These are phyloP conservation scores for Hygrocybe coccinea DNA, from an alignment of 768 basidiomycete species.

Conservation along the genomic window DNA sequence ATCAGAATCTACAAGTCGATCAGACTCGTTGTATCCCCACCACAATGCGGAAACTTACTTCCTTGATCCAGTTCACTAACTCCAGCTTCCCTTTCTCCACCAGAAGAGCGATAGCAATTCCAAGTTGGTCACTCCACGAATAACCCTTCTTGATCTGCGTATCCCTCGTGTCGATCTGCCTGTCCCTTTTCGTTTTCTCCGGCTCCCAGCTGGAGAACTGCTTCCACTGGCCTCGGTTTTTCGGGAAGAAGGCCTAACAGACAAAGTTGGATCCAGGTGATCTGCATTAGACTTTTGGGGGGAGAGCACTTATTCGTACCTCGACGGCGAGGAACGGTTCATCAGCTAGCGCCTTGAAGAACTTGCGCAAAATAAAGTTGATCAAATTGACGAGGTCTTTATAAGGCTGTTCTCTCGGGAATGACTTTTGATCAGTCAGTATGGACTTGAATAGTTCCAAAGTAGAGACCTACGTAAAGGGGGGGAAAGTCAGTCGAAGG, in stretches of 20 bases:
- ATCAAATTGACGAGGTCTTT: conserved; percentile 82
- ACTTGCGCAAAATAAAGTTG: conserved; percentile 82
- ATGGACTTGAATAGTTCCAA: conserved; percentile 85
- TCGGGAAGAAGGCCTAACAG: conserved; percentile 81
- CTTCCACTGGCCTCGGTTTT: conserved; percentile 84
- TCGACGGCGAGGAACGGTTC: conserved; percentile 87
- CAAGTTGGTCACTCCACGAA: conserved; percentile 85
- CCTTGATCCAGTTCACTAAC: conserved; percentile 74
- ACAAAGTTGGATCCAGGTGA: background rate
- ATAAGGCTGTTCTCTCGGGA: conserved; percentile 73
- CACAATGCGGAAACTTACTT: conserved; percentile 46
- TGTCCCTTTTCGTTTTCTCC: conserved; percentile 34
- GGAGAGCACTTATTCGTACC: conserved; percentile 41
- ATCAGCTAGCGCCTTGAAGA: conserved; percentile 87
- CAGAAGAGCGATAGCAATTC: conserved; percentile 73
- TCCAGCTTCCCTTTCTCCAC: conserved; percentile 58
- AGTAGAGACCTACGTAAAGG: conserved; percentile 68
- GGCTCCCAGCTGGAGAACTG: conserved; percentile 76
- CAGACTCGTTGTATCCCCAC: background rate
- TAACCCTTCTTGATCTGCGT: conserved; percentile 83
- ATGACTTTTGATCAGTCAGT: conserved; percentile 70
- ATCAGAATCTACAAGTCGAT: conserved; percentile 48
- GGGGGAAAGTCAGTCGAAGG: conserved; percentile 12
- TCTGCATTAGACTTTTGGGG: conserved; percentile 7
- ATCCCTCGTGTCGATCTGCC: conserved; percentile 38